Percentiles rank a stretch among this genome's conserved stretches.
Conservation (phyloP, 1,139 yeast species). For the Taiozyma sp. region DNA sequence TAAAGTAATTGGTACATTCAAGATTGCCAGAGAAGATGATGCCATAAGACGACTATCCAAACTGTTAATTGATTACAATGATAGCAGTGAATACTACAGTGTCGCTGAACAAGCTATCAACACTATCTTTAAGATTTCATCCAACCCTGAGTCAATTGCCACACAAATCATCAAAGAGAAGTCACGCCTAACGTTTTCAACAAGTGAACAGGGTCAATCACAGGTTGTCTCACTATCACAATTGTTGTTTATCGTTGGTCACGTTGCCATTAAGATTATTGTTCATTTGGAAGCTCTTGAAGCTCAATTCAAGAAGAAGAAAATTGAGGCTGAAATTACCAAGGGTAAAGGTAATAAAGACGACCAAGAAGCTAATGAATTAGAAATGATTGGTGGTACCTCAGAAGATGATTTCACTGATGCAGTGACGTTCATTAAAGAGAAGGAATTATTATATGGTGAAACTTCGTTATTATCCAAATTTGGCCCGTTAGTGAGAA, state of each 20-base stretch:
- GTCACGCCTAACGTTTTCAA: conserved; percentile 45
- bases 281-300: conserved; percentile 85
- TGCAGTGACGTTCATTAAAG: conserved; percentile 78
- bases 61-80: conserved; percentile 41
- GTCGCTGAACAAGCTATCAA: conserved; percentile 89
- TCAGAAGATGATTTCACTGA: conserved; percentile 95
- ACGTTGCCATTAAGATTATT: conserved; percentile 78
- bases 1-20: conserved; percentile 25
- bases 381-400: conserved; percentile 93
- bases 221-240: conserved; percentile 62
- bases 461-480: conserved; percentile 67
- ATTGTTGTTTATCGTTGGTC: conserved; percentile 83
- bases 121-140: conserved; percentile 69
- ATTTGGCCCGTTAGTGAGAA: conserved; percentile 77
- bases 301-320: conserved; percentile 77
- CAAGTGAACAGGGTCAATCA: conserved; percentile 26
- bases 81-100: conserved; percentile 80
- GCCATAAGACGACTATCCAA: conserved; percentile 50
- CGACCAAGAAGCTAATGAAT: conserved; percentile 53
- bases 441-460: conserved; percentile 77
- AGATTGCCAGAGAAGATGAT: conserved; percentile 51
- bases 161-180: conserved; percentile 57
- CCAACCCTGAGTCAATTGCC: conserved; percentile 66
- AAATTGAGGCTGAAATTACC: conserved; percentile 58
- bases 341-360: conserved; percentile 34